Base-by-base conservation (phyloP, 139 green algal species). In the Protoeuglena noctilucae region DNA sequence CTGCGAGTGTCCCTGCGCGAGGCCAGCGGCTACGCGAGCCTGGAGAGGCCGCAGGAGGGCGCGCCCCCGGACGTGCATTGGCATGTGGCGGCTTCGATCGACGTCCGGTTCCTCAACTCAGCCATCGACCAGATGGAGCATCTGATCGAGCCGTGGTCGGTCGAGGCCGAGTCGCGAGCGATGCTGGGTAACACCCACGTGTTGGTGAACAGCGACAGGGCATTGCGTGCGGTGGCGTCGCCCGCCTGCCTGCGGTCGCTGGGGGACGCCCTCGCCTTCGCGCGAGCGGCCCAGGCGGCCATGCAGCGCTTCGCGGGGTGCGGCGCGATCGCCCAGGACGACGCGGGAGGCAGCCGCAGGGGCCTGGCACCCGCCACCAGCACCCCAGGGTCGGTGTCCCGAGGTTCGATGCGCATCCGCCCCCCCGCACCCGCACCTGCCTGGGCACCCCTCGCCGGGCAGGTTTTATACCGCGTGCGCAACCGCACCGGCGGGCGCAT, bases 51-150 rank as follows among this genome's bases (percentile, higher is more conserved):
- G 18, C n/a, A 51, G 22, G 16, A 40, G 29, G 55, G 55, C 18
- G 22, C 31, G 26, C 27, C 39, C 17, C 46, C 54, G 22, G 43
- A 28, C 28, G 41, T 21, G 7, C 12, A 50, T n/a, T 56, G 26
- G 23, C 28, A 43, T 19, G 43, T 41, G 3, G 12, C 19, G 39
- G 28, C 29, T 27, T 22, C 22, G 48, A 43, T 69, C 49, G 53
- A 67, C 16, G 49, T 60, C 31, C 41, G 30, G 25, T 75, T 71
- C 30, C 34, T 71, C 19, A 75, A 75, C 54, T 63, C 50, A 14
- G 53, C 57, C 5, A 45, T 75, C 16, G 68, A 75, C 27, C 27
- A 57, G 18, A 60, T 62, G 40, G 67, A 66, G 61, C 27, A 4
- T 4, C 23, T 72, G 51, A 18, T 72, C 51, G 59, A 67, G 51